Conservation (phyloP, 2,329 filamentous ascomycete genomes). For the Cadophora luteo-olivacea region DNA sequence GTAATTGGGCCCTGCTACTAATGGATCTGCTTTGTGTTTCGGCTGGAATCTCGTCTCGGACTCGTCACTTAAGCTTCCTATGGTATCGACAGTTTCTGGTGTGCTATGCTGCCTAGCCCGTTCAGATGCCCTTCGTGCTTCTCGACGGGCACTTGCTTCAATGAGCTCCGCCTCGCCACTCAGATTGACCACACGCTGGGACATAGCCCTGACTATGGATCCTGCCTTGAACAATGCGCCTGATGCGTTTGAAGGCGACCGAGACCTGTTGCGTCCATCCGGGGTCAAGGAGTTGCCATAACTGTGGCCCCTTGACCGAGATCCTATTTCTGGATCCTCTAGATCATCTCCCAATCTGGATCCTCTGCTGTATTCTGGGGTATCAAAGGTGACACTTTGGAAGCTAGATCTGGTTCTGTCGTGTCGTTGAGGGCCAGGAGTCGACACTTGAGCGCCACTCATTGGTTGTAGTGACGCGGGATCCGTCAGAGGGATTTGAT, state of each 20-base stretch:
- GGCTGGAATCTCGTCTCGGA: constrained; percentile 34
- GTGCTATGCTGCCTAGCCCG: constrained; percentile 23
- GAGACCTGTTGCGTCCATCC: constrained; percentile 52
- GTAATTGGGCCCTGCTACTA: constrained; percentile 44
- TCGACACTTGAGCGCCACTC: constrained; percentile 50
- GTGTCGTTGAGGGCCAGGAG: constrained; percentile 50
- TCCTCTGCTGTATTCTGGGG: constrained; percentile 44
- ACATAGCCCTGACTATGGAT: constrained; percentile 85
- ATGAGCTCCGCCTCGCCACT: constrained; percentile 89
- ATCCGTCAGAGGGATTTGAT: constrained; percentile 65
- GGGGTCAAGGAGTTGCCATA: constrained; percentile 64
- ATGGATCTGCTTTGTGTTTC: constrained; percentile 39
- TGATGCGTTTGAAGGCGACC: constrained; percentile 68
- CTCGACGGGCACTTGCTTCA: constrained; percentile 62
- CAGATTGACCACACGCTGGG: constrained; percentile 95
- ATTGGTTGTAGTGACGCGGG: constrained; percentile 61
- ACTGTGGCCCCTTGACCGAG: constrained; percentile 58
- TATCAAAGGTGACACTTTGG: constrained; percentile 60
- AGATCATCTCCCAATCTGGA: constrained; percentile 66
- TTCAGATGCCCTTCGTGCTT: constrained; percentile 31
- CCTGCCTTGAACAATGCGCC: constrained; percentile 72
- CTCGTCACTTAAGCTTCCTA: constrained; percentile 38
- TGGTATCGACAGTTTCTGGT: constrained; percentile 19
- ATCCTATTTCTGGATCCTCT: constrained; percentile 63
- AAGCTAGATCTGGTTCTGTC: constrained; percentile 55